Conservation (phyloP, 139 green algal genomes). For the Penium margaritaceum region DNA sequence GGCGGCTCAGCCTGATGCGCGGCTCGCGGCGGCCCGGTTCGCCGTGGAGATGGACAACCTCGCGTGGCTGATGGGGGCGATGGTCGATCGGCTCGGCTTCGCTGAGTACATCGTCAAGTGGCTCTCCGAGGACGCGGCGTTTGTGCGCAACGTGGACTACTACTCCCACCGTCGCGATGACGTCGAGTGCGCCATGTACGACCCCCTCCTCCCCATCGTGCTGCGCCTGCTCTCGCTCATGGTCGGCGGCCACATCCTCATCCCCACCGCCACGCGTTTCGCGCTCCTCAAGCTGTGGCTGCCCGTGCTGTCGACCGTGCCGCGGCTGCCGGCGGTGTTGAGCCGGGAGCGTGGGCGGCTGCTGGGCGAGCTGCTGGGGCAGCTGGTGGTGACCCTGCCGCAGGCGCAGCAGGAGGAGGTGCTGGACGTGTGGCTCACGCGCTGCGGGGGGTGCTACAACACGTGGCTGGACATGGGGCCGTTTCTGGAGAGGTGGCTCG, state of each 20-base stretch:
- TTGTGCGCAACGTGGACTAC: background rate
- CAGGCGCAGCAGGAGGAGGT: constrained; percentile 3
- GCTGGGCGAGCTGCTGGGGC: constrained; percentile 4
- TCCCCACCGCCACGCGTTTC: background rate
- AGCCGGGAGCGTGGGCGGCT: constrained; percentile 2
- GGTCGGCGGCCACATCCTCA: background rate
- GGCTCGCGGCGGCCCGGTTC: background rate
- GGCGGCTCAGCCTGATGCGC: too few species aligned
- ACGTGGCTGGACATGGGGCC: constrained; percentile 6
- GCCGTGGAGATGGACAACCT: constrained; percentile 5
- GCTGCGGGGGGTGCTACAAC: constrained; percentile 5
- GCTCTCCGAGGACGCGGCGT: constrained; percentile 3
- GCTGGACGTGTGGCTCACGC: constrained; percentile 2
- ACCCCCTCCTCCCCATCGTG: background rate
- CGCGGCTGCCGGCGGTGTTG: background rate
- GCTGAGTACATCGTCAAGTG: constrained; percentile 3
- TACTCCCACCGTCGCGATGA: background rate
- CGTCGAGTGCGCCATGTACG: constrained; percentile 6
- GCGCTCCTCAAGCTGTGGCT: constrained; percentile 5
- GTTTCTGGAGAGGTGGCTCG: background rate
- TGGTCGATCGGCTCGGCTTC: constrained; percentile 4
- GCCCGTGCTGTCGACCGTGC: constrained; percentile 1
- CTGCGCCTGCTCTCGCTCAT: background rate
- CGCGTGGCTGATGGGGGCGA: background rate
- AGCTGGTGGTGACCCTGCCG: constrained; percentile 2